Conservation (phyloP, 495 filamentous ascomycete genomes). For the Schizothecium vesticola region DNA sequence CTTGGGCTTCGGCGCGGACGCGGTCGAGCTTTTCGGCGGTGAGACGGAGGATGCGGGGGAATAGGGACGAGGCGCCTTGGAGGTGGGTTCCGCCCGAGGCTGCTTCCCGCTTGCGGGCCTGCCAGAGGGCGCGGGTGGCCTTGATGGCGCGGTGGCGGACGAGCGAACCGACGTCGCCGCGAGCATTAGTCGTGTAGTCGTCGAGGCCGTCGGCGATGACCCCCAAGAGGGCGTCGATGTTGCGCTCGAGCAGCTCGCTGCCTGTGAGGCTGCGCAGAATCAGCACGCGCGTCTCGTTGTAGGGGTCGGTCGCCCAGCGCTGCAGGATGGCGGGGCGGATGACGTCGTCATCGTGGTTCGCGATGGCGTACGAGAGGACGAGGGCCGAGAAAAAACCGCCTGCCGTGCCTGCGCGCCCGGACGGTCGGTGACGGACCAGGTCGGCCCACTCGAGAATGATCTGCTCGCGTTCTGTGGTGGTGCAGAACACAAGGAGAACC, state of each 20-base stretch:
- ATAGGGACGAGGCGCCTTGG: constrained; percentile 24
- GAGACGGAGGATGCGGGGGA: constrained; percentile 56
- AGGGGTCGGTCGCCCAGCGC: constrained; percentile 39
- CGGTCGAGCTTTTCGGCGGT: constrained; percentile 86
- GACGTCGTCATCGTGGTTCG: constrained; percentile 14
- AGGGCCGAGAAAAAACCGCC: constrained; percentile 43
- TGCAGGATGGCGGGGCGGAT: constrained; percentile 29
- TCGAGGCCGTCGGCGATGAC: constrained; percentile 56
- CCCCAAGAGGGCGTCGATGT: constrained; percentile 29
- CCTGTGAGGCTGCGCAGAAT: constrained; percentile 55
- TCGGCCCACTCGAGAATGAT: constrained; percentile 37
- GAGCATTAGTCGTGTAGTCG: constrained; percentile 81
- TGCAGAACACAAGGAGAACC: constrained; percentile 34
- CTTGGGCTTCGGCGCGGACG: constrained; percentile 63
- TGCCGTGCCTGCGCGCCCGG: constrained; percentile 25
- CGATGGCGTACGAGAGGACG: constrained; percentile 30
- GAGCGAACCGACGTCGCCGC: constrained; percentile 84
- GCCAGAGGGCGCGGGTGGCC: constrained; percentile 47
- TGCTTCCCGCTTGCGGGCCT: constrained; percentile 15
- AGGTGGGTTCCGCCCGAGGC: background rate
- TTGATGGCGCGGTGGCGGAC: constrained; percentile 73
- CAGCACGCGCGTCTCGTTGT: constrained; percentile 54
- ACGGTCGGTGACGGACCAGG: constrained; percentile 26
- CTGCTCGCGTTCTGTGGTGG: constrained; percentile 20
- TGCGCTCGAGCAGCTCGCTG: constrained; percentile 35